Evolutionary conservation across 495 filamentous ascomycete genomes (phyloP).

Genomic region (Penicillium malachiteum): DNA sequence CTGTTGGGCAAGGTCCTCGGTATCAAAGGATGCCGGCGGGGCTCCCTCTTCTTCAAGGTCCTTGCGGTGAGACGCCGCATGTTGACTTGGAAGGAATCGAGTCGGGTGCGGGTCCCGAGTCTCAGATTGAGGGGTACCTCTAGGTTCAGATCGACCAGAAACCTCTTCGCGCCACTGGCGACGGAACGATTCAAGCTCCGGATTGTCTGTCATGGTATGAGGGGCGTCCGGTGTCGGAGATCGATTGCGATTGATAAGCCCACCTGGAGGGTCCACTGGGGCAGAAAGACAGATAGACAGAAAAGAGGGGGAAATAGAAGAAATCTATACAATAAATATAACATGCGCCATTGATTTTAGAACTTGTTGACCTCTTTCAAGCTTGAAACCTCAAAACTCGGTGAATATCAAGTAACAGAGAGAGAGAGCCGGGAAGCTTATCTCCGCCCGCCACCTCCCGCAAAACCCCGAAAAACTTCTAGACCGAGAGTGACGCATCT

Average conservation of each 20-base stretch:
- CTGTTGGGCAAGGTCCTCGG: constrained; percentile 41
- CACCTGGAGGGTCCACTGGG: constrained; percentile 12
- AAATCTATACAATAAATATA: constrained; percentile 9
- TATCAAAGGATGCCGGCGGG: constrained; percentile 35
- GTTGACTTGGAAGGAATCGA: constrained; percentile 34
- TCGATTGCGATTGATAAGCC: constrained; percentile 32
- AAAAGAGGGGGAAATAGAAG: constrained; percentile 1
- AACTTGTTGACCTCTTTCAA: neutral
- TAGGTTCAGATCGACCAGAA: constrained; percentile 47
- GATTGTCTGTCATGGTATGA: constrained; percentile 58
- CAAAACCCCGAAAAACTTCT: constrained; percentile 33
- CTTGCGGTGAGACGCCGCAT: constrained; percentile 35
- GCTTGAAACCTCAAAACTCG: neutral
- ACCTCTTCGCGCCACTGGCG: constrained; percentile 84
- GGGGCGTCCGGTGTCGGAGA: constrained; percentile 30
- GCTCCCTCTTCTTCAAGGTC: constrained; percentile 43
- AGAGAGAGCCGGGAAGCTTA: constrained; percentile 20
- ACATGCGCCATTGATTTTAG: constrained; percentile 14
- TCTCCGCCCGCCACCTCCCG: constrained; percentile 32
- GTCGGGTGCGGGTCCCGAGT: constrained; percentile 21
- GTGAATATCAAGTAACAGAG: neutral
- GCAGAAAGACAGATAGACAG: neutral
- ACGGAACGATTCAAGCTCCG: constrained; percentile 78
- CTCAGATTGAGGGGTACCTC: constrained; percentile 21
- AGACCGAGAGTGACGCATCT: constrained; percentile 20